Percentiles rank a stretch among this genome's conserved stretches.
Evolutionary conservation across 2,329 filamentous ascomycete species (phyloP).

Genomic region (Microdochium bolleyi): DNA sequence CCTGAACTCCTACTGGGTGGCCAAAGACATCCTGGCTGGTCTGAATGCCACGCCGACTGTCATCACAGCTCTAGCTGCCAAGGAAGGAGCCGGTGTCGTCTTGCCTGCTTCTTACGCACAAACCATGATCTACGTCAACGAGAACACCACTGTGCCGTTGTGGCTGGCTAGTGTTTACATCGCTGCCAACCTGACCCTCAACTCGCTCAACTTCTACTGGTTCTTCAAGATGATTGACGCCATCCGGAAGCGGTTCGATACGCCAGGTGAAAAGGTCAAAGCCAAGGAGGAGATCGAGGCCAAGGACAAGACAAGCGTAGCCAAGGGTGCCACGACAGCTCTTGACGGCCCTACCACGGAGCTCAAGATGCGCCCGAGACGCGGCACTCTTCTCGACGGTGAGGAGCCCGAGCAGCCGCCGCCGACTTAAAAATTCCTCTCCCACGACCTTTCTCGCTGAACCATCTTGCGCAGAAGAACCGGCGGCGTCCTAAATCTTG

Average conservation of each 20-base stretch:
- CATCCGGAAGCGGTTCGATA: constrained; percentile 65
- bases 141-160: constrained; percentile 47
- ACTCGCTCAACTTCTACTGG: constrained; percentile 76
- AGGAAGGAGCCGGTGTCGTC: constrained; percentile 18
- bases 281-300: constrained; percentile 13
- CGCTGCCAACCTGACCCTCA: constrained; percentile 62
- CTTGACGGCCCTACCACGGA: constrained; percentile 20
- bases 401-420: constrained; percentile 1
- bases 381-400: constrained; percentile 3
- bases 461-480: no score
- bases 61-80: constrained; percentile 22
- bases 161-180: constrained; percentile 67
- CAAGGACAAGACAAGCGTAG: constrained; percentile 14
- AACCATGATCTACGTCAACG: constrained; percentile 41
- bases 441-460: no score
- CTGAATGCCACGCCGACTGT: constrained; percentile 33
- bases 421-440: background rate
- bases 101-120: constrained; percentile 28
- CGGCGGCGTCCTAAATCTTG: no score
- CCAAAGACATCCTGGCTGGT: constrained; percentile 59
- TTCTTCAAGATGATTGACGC: constrained; percentile 81
- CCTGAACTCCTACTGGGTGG: constrained; percentile 61
- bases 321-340: constrained; percentile 9
- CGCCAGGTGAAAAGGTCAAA: constrained; percentile 20
- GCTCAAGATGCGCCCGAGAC: constrained; percentile 2